Evolutionary conservation across 306 rosid genomes (phyloP), one percentile per base, ranked within the genome.

Genomic region (Alnus rubra): DNA sequence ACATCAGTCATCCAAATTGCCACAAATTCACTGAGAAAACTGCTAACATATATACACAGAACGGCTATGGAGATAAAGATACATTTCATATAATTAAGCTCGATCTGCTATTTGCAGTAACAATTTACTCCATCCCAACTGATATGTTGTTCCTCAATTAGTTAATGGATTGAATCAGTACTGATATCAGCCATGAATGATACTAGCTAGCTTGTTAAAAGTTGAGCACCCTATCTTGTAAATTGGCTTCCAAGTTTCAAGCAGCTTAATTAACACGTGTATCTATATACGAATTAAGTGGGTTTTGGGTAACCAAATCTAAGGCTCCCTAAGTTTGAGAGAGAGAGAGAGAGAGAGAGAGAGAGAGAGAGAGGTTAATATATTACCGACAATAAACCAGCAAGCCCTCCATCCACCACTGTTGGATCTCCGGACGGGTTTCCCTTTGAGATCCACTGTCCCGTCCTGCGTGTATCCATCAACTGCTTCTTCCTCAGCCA

Each of bases 351-450:
- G n/a, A n/a, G n/a, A n/a, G n/a, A n/a, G 45, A 67, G 78, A 42
- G 63, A 52, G 35, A 39, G 60, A 58, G 42, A 72, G 63, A 78
- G 51, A 62, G 70, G 52, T 7, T 5, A 64, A 39, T 52, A 49
- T 73, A 7, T 30, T 86, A 94, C 98, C 91, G 42, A 94, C 97
- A 7, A 92, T 85, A 74, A 90, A 94, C 82, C 87, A 90, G 82
- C 98, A 94, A 70, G 97, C 98, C 30, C 73, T 90, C 97, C 97
- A 94, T 58, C 97, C 89, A 47, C 98, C 98, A 31, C 81, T 76
- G 64, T 85, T 88, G 89, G 92, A 88, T 71, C 94, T 79, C 74
- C 83, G 87, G 74, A 86, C 82, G 2, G 90, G 97, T 55, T 89
- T 94, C 19, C 97, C 97, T 63, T 86, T 89, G 16, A 94, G 96